Percentiles rank a stretch among this genome's conserved stretches.
phyloP scores from a whole-genome alignment of 2,329 filamentous ascomycete species.

The Colletotrichum tropicale region DNA sequence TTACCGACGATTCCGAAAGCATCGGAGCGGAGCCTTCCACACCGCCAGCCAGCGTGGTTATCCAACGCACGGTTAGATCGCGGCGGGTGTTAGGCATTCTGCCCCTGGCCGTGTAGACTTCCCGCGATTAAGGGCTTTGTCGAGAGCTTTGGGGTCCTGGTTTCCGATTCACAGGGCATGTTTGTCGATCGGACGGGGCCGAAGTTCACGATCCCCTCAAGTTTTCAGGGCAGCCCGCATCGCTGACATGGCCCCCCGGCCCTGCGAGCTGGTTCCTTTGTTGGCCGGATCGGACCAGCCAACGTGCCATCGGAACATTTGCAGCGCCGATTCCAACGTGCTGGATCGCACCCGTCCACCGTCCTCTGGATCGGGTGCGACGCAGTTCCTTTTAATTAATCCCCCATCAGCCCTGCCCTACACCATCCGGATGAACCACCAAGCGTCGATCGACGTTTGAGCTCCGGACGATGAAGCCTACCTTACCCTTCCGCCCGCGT shows the following conservation, averaged over 20 bases:
- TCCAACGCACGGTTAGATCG: neutral
- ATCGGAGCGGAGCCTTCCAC: neutral
- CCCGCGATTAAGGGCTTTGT: neutral
- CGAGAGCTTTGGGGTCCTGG: neutral
- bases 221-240: conserved; percentile 10
- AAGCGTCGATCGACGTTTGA: neutral
- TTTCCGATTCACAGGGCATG: conserved; percentile 9
- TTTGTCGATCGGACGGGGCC: conserved; percentile 11
- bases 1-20: neutral
- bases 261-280: conserved; percentile 4
- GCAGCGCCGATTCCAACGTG: conserved; percentile 9
- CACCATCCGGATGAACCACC: conserved; percentile 1
- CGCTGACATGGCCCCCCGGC: neutral
- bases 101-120: neutral
- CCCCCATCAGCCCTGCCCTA: neutral
- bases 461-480: neutral
- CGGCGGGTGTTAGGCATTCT: neutral
- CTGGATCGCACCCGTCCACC: neutral
- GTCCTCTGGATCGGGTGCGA: conserved; percentile 5
- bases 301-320: conserved; percentile 12
- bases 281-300: conserved; percentile 9
- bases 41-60: neutral
- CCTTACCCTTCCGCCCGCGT: neutral
- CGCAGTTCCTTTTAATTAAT: neutral
- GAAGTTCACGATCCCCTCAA: conserved; percentile 15